Base-by-base conservation (phyloP, 2,329 filamentous ascomycete species). In the Claviceps africana region DNA sequence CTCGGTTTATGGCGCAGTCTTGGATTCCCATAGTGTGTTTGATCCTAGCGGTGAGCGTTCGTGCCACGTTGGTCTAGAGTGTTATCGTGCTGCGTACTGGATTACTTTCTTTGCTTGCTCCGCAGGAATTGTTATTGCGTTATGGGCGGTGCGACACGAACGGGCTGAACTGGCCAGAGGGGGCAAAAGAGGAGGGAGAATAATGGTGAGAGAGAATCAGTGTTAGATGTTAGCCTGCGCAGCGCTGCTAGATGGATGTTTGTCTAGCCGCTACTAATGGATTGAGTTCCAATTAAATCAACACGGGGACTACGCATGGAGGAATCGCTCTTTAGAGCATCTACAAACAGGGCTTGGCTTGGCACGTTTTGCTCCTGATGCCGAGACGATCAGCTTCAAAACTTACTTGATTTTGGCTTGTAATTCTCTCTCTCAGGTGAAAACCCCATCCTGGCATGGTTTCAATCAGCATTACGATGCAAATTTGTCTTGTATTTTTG, bases 1-100 rank as follows among this genome's bases (percentile, higher is more conserved):
- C 64, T 70, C 96, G 1, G 81, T 93, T 53, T 98, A 97, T 64
- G 93, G 93, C 48, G 70, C 67, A 17, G 82, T 95, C 0, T 94
- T 88, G 59, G 93, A 98, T 64, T 70, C 72, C 9, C 89, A 96
- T 66, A 90, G 85, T 22, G 69, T 83, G 35, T 70, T 88, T 10
- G 76, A 79, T 21, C 74, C 78, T 0, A 77, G 80, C 43, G 88
- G 88, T 21, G 82, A 88, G 58, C 76, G 84, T 31, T 77, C 81
- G 21, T 97, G 93, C 64, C 73, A 77, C 21, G 81, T 91, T 28
- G 93, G 93, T 0, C 67, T 91, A 11, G 72, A 77, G 21, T 97
- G 91, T 67, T 97, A 96, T 68, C 76, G 78, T 31, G 72, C 79
- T 2, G 90, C 91, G 1, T 97, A 96, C 64, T 78, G 79, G 58